phyloP scores from a whole-genome alignment of 2,329 filamentous ascomycete species.

The Endocalyx cinctus region DNA sequence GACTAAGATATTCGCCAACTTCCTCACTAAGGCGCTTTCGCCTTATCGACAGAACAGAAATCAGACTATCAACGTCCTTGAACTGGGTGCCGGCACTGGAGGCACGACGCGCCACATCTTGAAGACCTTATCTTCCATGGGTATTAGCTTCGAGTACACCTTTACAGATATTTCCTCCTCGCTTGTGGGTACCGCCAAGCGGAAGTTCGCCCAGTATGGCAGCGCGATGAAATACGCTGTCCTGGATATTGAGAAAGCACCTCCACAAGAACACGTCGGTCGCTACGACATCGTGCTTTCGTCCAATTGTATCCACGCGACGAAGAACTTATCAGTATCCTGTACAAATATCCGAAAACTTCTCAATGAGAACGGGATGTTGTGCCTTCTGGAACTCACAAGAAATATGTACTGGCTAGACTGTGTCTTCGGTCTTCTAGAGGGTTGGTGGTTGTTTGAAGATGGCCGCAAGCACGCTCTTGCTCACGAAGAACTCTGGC shows the following conservation, averaged over 20 bases:
- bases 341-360: slow-evolving; percentile 17
- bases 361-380: slow-evolving; percentile 28
- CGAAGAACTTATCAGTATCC: slow-evolving; percentile 16
- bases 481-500: slow-evolving; percentile 17
- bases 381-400: slow-evolving; percentile 32
- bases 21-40: no score
- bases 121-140: slow-evolving; percentile 13
- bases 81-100: slow-evolving; percentile 31
- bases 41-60: no score
- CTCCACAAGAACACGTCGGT: slow-evolving; percentile 19
- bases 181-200: slow-evolving; percentile 22
- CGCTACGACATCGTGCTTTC: slow-evolving; percentile 29
- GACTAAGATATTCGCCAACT: no score
- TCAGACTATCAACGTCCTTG: slow-evolving; percentile 30
- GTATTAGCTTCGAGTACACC: slow-evolving; percentile 31
- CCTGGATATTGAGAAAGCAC: slow-evolving; percentile 26
- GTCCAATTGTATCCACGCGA: slow-evolving; percentile 31
- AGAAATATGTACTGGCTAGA: slow-evolving; percentile 25
- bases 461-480: slow-evolving; percentile 26
- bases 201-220: slow-evolving; percentile 16
- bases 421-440: slow-evolving; percentile 30
- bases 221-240: slow-evolving; percentile 21
- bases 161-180: slow-evolving; percentile 37
- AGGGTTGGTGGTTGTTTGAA: slow-evolving; percentile 35
- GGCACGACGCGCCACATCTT: slow-evolving; percentile 33